phyloP scores from a whole-genome alignment of 1,139 yeast genomes.

The Debaryomycetaceae sp. region DNA sequence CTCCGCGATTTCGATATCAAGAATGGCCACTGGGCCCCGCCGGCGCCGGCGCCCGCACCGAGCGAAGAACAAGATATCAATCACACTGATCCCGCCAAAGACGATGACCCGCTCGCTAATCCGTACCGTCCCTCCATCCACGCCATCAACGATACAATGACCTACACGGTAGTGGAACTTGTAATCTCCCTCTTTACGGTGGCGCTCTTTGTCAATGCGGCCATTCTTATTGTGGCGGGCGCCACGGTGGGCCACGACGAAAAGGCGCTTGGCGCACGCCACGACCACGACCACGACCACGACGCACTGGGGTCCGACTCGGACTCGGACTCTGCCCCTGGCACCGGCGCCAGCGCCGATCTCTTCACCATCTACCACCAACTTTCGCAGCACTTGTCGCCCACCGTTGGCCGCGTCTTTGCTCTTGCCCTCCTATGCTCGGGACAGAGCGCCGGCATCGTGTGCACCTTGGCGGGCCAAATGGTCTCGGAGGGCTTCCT shows the following conservation, averaged over 20 bases:
- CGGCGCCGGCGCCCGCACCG: constrained; percentile 1
- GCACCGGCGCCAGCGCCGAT: constrained; percentile 55
- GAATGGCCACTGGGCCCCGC: constrained; percentile 35
- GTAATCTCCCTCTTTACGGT: constrained; percentile 66
- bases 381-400: constrained; percentile 61
- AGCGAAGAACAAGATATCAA: background rate
- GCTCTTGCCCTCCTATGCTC: constrained; percentile 86
- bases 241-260: constrained; percentile 40
- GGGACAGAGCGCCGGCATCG: constrained; percentile 97
- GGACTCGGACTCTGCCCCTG: constrained; percentile 31
- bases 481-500: constrained; percentile 93
- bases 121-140: constrained; percentile 55
- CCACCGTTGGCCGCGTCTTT: constrained; percentile 88
- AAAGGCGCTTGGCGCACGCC: background rate
- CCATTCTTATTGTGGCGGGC: constrained; percentile 78
- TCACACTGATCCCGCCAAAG: constrained; percentile 7
- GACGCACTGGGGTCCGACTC: constrained; percentile 38
- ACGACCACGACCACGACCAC: constrained; percentile 14
- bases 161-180: constrained; percentile 65
- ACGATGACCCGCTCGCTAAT: constrained; percentile 6
- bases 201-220: constrained; percentile 77
- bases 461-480: constrained; percentile 96
- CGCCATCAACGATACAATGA: constrained; percentile 62
- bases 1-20: constrained; percentile 69
- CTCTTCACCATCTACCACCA: constrained; percentile 74